Evolutionary conservation across 306 rosid genomes (phyloP), one percentile per base, ranked within the genome.

Genomic region (Casuarina equisetifolia): DNA sequence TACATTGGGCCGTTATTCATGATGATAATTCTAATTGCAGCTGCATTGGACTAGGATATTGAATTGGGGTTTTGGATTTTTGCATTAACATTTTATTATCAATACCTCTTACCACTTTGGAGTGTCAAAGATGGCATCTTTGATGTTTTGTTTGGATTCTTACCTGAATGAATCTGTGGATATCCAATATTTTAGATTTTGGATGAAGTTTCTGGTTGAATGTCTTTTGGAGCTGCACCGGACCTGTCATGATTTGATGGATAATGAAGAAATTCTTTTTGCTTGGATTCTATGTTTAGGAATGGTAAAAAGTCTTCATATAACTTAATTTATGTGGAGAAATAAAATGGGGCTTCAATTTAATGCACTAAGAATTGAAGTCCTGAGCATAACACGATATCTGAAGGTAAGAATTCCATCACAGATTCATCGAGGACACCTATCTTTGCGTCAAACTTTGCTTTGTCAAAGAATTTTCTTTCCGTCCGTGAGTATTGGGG

Each of bases 41-140:
- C 42, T 50, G 7, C 25, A 15, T 42, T 8, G 42, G 50, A 42
- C 12, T 67, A 15, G 11, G 71, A 67, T n/a, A 40, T 16, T 67
- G 20, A 67, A 17, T 40, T 67, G 71, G 5, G 16, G 35, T 67
- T 67, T 17, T 67, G 50, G 71, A 4, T 67, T 64, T 64, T 64
- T 1, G 5, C 10, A 38, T 10, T 67, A 40, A 8, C 43, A 9
- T 25, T 40, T 38, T 42, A 12, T 7, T 2, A 42, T 50, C 15
- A n/a, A 25, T 42, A 7, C 1, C 35, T 42, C 35, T 55, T 62
- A 44, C 36, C 69, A 42, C 7, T 8, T 40, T 25, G 8, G 20
- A 1, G 39, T 40, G 48, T 66, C 42, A 8, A 40, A 39, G 50
- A 15, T 17, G 0, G 48, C 40, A 6, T 32, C 48, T 19, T 7